phyloP scores from a whole-genome alignment of 176 grass and related monocot genomes.

The Tillandsia leiboldiana region DNA sequence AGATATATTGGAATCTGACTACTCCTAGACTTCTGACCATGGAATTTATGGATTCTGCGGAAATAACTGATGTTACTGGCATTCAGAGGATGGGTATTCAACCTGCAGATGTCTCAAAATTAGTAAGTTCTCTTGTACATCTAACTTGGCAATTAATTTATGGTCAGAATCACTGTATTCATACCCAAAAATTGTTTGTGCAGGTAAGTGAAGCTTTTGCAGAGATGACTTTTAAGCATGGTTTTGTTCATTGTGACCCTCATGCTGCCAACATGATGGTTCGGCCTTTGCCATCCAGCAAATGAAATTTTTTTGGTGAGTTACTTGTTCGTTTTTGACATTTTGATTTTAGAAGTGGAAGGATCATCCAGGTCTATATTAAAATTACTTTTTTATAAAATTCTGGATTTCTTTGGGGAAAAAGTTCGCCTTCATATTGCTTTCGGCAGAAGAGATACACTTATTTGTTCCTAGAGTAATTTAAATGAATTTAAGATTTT shows the following conservation, averaged over 20 bases:
- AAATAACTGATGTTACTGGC: conserved; percentile 79
- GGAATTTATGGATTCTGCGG: conserved; percentile 91
- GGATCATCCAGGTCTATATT: no score
- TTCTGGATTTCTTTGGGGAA: no score
- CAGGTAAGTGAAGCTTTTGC: conserved; percentile 78
- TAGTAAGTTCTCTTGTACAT: conserved; percentile 43
- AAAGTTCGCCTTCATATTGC: no score
- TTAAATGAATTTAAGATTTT: neutral
- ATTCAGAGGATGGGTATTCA: conserved; percentile 58
- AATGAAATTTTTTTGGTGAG: conserved; percentile 48
- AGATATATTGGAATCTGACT: conserved; percentile 80
- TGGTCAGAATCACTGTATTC: neutral
- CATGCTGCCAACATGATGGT: conserved; percentile 99
- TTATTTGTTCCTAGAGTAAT: neutral
- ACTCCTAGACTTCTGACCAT: conserved; percentile 81
- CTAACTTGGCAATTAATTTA: neutral
- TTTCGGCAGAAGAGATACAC: neutral
- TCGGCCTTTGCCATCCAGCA: conserved; percentile 50
- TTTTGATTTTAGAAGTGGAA: neutral
- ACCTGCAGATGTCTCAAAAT: conserved; percentile 76
- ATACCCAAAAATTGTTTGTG: conserved; percentile 18
- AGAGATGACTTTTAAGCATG: conserved; percentile 99
- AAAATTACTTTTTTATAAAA: no score
- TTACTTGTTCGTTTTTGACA: conserved; percentile 7
- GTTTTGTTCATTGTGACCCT: conserved; percentile 96